Base-by-base conservation (phyloP, 2,329 filamentous ascomycete genomes). In the Nemania sp. region DNA sequence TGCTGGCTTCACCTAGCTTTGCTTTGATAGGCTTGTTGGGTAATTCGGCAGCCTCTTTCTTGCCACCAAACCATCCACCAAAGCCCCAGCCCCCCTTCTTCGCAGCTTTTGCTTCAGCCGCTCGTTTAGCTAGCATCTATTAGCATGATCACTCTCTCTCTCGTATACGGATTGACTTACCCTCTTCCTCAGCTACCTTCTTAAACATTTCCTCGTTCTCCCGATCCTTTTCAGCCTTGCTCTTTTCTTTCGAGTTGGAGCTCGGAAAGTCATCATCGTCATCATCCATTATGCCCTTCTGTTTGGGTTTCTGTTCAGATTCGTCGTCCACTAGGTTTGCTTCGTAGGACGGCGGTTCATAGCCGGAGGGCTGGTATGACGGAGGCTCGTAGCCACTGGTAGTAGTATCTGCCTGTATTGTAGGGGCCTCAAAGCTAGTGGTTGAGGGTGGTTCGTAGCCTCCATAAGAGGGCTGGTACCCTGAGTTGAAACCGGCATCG, bases 1-100 rank as follows among this genome's bases (percentile, higher is more conserved):
- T 91, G 71, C 85, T 96, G 67, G 94, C 85, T 72, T 99, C 95
- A 57, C 93, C 95, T 7, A 99, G 82, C 67, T 99, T 99, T 58
- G 95, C 94, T 64, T 84, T 86, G 70, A 97, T 90, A n/a, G 92
- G 77, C 67, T 87, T 87, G 67, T 79, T 80, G 4, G 77, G 70
- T n/a, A 73, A 70, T 6, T 73, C 64, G 22, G 72, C 73, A n/a
- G 74, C 61, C n/a, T 79, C 71, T 63, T 88, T 82, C 69, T 89
- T 86, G 37, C 81, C 81, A 64, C 84, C 83, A 57, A 96, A 95
- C 91, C 92, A 97, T 45, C 90, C 86, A 26, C 84, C 81, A 52
- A 96, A 88, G 69, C 86, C 89, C 86, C 92, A 96, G 24, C 89
- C 86, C 62, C 84, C 83, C 73, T 86, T 88, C 57, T 69, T 87